phyloP scores from a whole-genome alignment of 768 basidiomycete genomes.

The Lactarius vividus region DNA sequence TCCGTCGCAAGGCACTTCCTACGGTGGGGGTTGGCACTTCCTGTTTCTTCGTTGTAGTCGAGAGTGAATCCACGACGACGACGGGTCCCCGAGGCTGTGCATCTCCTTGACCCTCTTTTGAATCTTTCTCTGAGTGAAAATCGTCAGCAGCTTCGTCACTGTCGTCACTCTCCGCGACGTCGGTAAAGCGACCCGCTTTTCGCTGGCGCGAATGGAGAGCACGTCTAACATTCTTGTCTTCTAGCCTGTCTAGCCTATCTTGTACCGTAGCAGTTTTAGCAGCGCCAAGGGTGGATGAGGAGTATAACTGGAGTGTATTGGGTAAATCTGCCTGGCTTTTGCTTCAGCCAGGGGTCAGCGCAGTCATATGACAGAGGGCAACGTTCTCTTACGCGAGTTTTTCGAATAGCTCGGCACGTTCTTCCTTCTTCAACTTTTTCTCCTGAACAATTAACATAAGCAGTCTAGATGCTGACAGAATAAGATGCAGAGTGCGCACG shows the following conservation, averaged over 20 bases:
- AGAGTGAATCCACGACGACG: constrained; percentile 13
- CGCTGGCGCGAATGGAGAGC: constrained; percentile 51
- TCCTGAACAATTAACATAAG: constrained; percentile 46
- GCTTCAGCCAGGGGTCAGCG: constrained; percentile 30
- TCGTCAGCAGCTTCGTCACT: not conserved
- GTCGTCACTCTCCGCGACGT: constrained; percentile 13
- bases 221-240: constrained; percentile 57
- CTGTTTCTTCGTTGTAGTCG: constrained; percentile 18
- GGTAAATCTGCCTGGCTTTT: constrained; percentile 71
- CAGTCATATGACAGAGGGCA: not conserved
- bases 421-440: constrained; percentile 91
- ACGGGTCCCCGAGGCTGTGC: not conserved
- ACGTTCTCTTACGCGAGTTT: constrained; percentile 69
- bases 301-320: constrained; percentile 58
- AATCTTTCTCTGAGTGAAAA: not conserved
- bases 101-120: constrained; percentile 1
- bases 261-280: constrained; percentile 60
- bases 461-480: not conserved
- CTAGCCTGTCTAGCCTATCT: constrained; percentile 54
- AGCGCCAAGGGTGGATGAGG: constrained; percentile 83
- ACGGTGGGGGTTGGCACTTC: constrained; percentile 36
- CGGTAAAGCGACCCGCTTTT: constrained; percentile 38
- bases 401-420: constrained; percentile 69
- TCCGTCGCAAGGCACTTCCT: constrained; percentile 65
- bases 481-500: constrained; percentile 32